Percentiles rank a stretch among this genome's conserved stretches.
Conservation (phyloP, 2,329 filamentous ascomycete genomes). For the Alternaria tenuissima region DNA sequence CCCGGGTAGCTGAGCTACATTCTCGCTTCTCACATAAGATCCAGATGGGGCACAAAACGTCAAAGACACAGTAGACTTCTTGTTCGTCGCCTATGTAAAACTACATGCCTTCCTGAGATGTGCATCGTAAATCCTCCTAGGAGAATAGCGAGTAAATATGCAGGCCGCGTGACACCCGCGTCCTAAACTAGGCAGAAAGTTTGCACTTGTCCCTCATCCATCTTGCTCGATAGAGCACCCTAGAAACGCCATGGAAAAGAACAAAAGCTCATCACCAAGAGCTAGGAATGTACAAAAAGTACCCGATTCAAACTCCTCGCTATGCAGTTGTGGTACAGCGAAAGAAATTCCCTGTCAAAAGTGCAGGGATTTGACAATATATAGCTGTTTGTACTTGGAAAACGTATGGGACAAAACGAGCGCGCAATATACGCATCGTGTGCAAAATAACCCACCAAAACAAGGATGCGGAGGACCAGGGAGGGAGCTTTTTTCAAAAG, state of each 20-base stretch:
- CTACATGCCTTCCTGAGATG: constrained; percentile 1
- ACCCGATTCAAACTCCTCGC: constrained; percentile 40
- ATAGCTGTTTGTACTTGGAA: constrained; percentile 1
- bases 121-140: not conserved
- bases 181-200: not conserved
- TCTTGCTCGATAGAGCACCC: not conserved
- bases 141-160: not conserved
- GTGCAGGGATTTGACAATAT: constrained; percentile 7
- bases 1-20: not conserved
- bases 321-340: constrained; percentile 42
- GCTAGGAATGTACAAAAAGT: constrained; percentile 28
- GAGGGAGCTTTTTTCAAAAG: constrained; percentile 3
- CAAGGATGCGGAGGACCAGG: not conserved
- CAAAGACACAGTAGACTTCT: not conserved
- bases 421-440: constrained; percentile 12
- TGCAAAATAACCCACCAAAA: constrained; percentile 8
- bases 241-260: constrained; percentile 14
- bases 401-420: constrained; percentile 3
- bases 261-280: constrained; percentile 26
- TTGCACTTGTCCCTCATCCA: constrained; percentile 1
- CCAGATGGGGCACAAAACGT: not conserved
- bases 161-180: not conserved
- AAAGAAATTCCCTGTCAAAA: constrained; percentile 1
- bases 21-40: not conserved
- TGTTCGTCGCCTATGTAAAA: not conserved